phyloP scores from a whole-genome alignment of 2,329 filamentous ascomycete species.

The Alternaria metachromatica region DNA sequence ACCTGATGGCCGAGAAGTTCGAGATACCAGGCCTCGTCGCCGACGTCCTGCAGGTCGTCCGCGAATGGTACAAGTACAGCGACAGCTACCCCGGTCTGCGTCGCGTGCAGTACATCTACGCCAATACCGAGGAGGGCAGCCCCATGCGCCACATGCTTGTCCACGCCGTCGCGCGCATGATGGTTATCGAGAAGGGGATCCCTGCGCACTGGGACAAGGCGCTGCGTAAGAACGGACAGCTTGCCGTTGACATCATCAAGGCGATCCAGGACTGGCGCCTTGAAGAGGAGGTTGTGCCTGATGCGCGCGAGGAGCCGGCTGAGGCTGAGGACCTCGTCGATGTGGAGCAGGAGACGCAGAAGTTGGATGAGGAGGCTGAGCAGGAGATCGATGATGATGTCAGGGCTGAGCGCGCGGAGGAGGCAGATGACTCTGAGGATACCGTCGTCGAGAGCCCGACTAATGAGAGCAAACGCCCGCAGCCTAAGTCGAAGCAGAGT shows the following conservation, averaged over 20 bases:
- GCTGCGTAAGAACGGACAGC: constrained; percentile 60
- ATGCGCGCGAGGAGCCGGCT: constrained; percentile 55
- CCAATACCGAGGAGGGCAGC: constrained; percentile 56
- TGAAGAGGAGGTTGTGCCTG: constrained; percentile 57
- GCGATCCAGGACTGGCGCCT: constrained; percentile 63
- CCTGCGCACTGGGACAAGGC: constrained; percentile 63
- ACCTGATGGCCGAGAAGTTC: constrained; percentile 62
- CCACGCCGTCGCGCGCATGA: constrained; percentile 56
- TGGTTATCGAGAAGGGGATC: constrained; percentile 58
- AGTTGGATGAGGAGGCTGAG: constrained; percentile 41
- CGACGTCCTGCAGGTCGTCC: constrained; percentile 58
- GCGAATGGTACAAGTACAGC: constrained; percentile 60
- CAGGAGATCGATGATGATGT: constrained; percentile 35
- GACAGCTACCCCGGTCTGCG: constrained; percentile 60
- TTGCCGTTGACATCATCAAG: constrained; percentile 62
- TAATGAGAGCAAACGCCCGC: constrained; percentile 1
- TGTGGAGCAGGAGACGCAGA: constrained; percentile 45
- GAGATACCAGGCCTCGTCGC: constrained; percentile 56
- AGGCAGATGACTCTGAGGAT: constrained; percentile 27
- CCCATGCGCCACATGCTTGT: constrained; percentile 60
- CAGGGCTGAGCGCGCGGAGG: constrained; percentile 36
- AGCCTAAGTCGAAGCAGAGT: constrained; percentile 1
- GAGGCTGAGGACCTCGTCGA: constrained; percentile 48
- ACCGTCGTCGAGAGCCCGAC: constrained; percentile 34
- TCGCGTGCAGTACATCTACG: constrained; percentile 61